Conservation (phyloP, 2,329 filamentous ascomycete genomes). For the Fusarium subglutinans region DNA sequence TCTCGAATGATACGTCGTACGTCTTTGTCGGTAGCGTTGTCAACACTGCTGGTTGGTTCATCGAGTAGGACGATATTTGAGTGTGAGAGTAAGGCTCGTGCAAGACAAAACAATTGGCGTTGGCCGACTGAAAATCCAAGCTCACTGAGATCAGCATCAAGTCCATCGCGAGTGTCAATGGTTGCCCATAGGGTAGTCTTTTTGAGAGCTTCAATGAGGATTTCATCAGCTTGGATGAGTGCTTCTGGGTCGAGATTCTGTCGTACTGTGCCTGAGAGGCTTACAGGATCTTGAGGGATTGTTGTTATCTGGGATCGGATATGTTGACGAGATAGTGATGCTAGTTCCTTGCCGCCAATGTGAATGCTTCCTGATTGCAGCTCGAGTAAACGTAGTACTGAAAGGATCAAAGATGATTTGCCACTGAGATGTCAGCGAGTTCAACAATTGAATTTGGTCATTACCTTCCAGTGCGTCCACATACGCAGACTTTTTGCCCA, state of each 20-base stretch:
- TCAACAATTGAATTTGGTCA: accelerated
- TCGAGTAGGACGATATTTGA: slow-evolving; percentile 46
- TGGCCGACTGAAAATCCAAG: slow-evolving; percentile 55
- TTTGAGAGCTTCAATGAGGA: slow-evolving; percentile 53
- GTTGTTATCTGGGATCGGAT: slow-evolving; percentile 56
- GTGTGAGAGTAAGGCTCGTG: slow-evolving; percentile 52
- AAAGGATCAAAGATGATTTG: slow-evolving; percentile 59
- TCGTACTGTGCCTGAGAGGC: slow-evolving; percentile 56
- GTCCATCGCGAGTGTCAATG: slow-evolving; percentile 49
- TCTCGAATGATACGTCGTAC: slow-evolving; percentile 35
- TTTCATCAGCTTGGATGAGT: slow-evolving; percentile 46
- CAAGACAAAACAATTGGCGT: slow-evolving; percentile 58
- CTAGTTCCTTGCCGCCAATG: slow-evolving; percentile 56
- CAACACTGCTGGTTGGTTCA: slow-evolving; percentile 47
- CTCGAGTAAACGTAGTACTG: slow-evolving; percentile 60
- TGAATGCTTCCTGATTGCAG: slow-evolving; percentile 49
- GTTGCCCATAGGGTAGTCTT: slow-evolving; percentile 54
- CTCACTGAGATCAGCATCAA: slow-evolving; percentile 48
- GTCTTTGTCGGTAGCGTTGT: slow-evolving; percentile 41
- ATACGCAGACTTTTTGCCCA: slow-evolving; percentile 60
- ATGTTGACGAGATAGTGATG: slow-evolving; percentile 51
- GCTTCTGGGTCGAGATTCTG: slow-evolving; percentile 57
- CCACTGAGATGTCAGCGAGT: slow-evolving; percentile 48
- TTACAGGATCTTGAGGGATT: slow-evolving; percentile 60
- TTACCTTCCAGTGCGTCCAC: slow-evolving; percentile 57